Base-by-base conservation (phyloP, 148 eudicot species). In the Rhododendron henanense region DNA sequence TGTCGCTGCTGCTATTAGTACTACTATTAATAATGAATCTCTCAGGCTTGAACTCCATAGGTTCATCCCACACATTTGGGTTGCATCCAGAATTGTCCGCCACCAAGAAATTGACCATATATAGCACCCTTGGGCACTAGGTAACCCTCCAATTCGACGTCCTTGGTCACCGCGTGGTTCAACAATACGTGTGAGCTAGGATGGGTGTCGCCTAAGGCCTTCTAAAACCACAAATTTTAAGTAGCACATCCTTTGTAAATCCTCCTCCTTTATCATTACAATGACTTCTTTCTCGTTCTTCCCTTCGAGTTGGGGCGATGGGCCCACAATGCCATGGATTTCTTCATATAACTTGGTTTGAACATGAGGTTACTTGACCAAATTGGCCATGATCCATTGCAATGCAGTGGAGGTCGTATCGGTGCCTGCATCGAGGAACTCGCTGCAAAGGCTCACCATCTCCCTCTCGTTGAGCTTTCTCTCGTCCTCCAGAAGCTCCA, bases 361-460 rank as follows among this genome's bases (percentile, higher is more conserved):
- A 18, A 93, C 78, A 1, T 76, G 45, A 14, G 91, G 94, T 82
- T 91, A 76, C 88, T 91, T 95, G 18, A 93, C 98, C 25, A 95
- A 53, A 79, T 91, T 94, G 41, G 98, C 98, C 94, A 95, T 93
- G 65, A 92, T 91, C 95, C 94, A 95, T 48, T 95, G 94, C 61
- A 95, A 86, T 2, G 94, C 90, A 0, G 94, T 94, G 3, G 94
- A 82, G 39, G 98, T 94, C 37, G 95, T 95, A 84, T 95, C 94
- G 2, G 95, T 93, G 39, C 98, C 96, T 0, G 89, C 98, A 35
- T 78, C 88, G 0, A 95, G 90, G 83, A 95, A 93, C 41, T 95
- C 93, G 2, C 91, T 77, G 88, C 94, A 93, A 2, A 87, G 55
- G n/a, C 82, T 88, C 87, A 92, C 93, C 67, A 93, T 51, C 80